These are phyloP conservation scores for Eutrema yunnanense DNA, from an alignment of 345 rosid species.

Conservation along the genomic window DNA sequence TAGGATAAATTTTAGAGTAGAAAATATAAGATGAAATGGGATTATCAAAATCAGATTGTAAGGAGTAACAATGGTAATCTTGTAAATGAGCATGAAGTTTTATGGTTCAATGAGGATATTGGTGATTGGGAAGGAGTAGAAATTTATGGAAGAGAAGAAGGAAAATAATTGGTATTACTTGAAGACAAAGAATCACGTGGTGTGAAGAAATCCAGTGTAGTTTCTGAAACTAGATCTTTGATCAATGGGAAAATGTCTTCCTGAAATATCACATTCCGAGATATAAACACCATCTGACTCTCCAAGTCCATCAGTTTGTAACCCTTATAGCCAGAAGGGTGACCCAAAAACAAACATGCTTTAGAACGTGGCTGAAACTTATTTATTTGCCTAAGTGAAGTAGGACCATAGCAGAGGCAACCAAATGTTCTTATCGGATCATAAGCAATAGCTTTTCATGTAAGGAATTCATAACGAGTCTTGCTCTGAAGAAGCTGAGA, in stretches of 20 bases:
- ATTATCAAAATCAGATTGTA: background rate
- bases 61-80: background rate
- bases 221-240: too few species aligned
- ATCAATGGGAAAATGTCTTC: background rate
- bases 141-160: too few species aligned
- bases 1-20: accelerated
- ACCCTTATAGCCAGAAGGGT: background rate
- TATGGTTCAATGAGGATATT: background rate
- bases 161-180: too few species aligned
- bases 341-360: background rate
- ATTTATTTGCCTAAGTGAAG: background rate
- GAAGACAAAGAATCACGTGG: too few species aligned
- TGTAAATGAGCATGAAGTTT: background rate
- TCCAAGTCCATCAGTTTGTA: background rate
- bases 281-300: too few species aligned
- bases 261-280: background rate
- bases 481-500: background rate
- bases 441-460: background rate
- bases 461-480: background rate
- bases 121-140: background rate
- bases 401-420: background rate
- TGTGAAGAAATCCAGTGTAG: too few species aligned
- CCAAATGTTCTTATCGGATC: background rate
- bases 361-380: background rate
- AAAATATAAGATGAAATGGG: background rate